These are phyloP conservation scores for Ophiosphaerella herpotricha DNA, from an alignment of 2,329 filamentous ascomycete genomes.

Conservation along the genomic window DNA sequence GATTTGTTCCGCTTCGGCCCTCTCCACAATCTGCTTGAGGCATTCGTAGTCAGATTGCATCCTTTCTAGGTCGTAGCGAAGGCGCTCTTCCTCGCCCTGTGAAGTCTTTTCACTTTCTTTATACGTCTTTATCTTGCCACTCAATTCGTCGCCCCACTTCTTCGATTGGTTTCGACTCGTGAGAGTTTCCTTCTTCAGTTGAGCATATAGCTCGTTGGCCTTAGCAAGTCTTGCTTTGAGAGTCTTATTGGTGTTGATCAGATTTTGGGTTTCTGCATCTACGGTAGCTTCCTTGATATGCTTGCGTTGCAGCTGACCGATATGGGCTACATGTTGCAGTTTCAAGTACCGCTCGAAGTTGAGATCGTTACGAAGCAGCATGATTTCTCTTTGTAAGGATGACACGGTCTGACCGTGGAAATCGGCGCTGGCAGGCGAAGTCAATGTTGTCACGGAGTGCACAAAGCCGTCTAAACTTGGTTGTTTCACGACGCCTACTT, in stretches of 20 bases:
- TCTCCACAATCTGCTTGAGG: slow-evolving; percentile 68
- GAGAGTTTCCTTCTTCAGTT: slow-evolving; percentile 73
- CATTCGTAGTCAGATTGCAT: slow-evolving; percentile 66
- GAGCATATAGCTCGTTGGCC: slow-evolving; percentile 70
- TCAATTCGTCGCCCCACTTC: slow-evolving; percentile 76
- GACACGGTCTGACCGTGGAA: slow-evolving; percentile 45
- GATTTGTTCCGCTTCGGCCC: slow-evolving; percentile 69
- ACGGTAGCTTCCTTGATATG: slow-evolving; percentile 77
- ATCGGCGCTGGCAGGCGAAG: slow-evolving; percentile 32
- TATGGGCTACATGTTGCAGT: slow-evolving; percentile 80
- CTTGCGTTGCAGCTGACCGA: slow-evolving; percentile 75
- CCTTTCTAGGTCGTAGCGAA: slow-evolving; percentile 63
- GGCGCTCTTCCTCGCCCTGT: slow-evolving; percentile 60
- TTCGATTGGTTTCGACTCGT: slow-evolving; percentile 73
- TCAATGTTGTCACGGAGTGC: slow-evolving; percentile 28
- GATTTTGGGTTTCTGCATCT: slow-evolving; percentile 80
- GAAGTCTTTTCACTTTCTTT: slow-evolving; percentile 73
- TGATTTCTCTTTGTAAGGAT: slow-evolving; percentile 71
- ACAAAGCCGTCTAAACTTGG: slow-evolving; percentile 43
- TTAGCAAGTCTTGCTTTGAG: slow-evolving; percentile 75
- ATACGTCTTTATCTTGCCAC: slow-evolving; percentile 66
- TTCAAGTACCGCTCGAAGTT: slow-evolving; percentile 85
- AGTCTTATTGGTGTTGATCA: slow-evolving; percentile 76
- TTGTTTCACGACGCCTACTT: slow-evolving; percentile 25
- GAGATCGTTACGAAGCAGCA: slow-evolving; percentile 77